Percentiles rank a stretch among this genome's conserved stretches.
These are phyloP conservation scores for Tritrichomonas foetus DNA, from an alignment of 208 protist genomes.

Conservation along the genomic window DNA sequence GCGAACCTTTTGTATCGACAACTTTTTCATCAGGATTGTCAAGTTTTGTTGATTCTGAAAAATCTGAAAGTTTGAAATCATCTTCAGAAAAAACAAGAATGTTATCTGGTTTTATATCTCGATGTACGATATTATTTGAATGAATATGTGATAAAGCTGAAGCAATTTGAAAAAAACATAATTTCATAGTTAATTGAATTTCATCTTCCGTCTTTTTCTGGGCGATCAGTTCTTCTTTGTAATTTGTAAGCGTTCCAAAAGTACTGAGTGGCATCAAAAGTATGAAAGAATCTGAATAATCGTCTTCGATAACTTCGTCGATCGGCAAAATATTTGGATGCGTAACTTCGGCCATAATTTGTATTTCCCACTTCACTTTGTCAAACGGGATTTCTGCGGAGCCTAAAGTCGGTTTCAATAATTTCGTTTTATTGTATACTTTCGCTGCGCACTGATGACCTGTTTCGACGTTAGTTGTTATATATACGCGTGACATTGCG, in stretches of 20 bases:
- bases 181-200: background rate
- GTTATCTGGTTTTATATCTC: background rate
- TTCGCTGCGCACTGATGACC: background rate
- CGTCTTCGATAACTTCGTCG: background rate
- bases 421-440: background rate
- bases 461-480: background rate
- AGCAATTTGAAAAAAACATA: background rate
- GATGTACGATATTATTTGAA: slow-evolving; percentile 12
- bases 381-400: background rate
- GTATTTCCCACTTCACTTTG: background rate
- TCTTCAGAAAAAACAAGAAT: background rate
- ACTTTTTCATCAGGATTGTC: background rate
- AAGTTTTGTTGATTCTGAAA: background rate
- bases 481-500: background rate
- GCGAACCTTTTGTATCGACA: background rate
- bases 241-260: background rate
- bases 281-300: background rate
- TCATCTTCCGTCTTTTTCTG: background rate
- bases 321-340: background rate
- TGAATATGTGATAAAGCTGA: background rate
- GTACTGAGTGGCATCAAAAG: background rate
- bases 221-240: background rate
- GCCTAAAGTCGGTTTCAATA: background rate
- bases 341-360: background rate
- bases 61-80: background rate